Base-by-base conservation (phyloP, 1,139 yeast species). In the Scheffersomyces parashehatae region DNA sequence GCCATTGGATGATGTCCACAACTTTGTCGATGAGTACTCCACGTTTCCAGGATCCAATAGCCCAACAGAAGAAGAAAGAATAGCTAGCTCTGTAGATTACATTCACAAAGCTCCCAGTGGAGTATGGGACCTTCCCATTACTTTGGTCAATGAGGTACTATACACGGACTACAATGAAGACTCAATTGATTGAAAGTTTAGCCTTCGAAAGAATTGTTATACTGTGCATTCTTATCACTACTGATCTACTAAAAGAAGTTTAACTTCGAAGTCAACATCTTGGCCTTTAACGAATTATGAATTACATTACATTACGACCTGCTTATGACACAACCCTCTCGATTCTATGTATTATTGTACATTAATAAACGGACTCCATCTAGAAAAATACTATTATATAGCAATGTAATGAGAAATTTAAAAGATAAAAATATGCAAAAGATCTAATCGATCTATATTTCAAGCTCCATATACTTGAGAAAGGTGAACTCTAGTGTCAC, bases 61-160 rank as follows among this genome's bases (percentile, higher is more conserved):
- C 14, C 34, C 6, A 20, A 12, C 35, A 28, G 14, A 13, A 16
- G 39, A 33, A 16, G 29, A 34, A 7, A 20, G 40, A 11, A 39
- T 58, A 7, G 60, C 59, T 2, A 48, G 53, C 14, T 54, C 66
- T 11, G 53, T 56, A 8, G 64, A 67, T 13, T 70, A 67, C 50
- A 76, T 76, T 45, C 77, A 81, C 47, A 57, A 60, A 28, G 79
- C 88, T 4, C 83, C 93, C 0, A 86, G 88, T 54, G 96, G 95
- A 0, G 93, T 90, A 7, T 80, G 89, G 79, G 97, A 90, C 60
- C 58, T 89, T 40, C 93, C 96, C 1, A 69, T 88, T 2, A 74
- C 82, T 3, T 75, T 82, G 40, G 96, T 87, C 0, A 85, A 87
- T 57, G 77, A 78, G 42, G 83, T 87, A 0, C 65, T 89, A 16